phyloP scores from a whole-genome alignment of 768 basidiomycete species.

The Suillus alpinus region DNA sequence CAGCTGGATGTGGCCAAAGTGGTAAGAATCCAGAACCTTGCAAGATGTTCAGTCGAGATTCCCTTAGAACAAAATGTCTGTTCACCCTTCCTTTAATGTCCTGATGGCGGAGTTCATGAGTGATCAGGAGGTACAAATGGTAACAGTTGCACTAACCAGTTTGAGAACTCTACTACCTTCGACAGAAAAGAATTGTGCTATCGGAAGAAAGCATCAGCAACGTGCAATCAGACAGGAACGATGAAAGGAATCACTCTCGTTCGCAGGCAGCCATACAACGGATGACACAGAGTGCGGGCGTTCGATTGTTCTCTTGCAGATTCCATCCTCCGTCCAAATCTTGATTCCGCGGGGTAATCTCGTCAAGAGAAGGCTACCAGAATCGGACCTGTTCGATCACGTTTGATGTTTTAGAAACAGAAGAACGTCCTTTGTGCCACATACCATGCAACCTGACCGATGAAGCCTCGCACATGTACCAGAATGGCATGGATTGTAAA shows the following conservation, averaged over 20 bases:
- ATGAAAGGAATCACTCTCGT: slow-evolving; percentile 35
- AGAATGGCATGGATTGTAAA: slow-evolving; percentile 44
- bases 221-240: slow-evolving; percentile 5
- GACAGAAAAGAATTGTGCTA: slow-evolving; percentile 48
- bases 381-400: slow-evolving; percentile 41
- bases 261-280: slow-evolving; percentile 49
- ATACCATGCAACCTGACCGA: slow-evolving; percentile 54
- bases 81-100: slow-evolving; percentile 42
- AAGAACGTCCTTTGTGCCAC: background rate
- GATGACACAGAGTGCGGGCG: slow-evolving; percentile 45
- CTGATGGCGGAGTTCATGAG: slow-evolving; percentile 26
- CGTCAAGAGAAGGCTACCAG: slow-evolving; percentile 42
- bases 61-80: background rate
- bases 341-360: slow-evolving; percentile 49
- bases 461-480: slow-evolving; percentile 51
- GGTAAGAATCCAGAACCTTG: slow-evolving; percentile 39
- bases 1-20: slow-evolving; percentile 43
- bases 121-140: slow-evolving; percentile 7
- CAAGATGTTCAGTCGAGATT: background rate
- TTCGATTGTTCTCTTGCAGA: slow-evolving; percentile 49
- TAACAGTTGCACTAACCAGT: slow-evolving; percentile 31
- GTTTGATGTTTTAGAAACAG: slow-evolving; percentile 6
- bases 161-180: slow-evolving; percentile 47
- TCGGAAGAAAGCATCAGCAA: slow-evolving; percentile 8
- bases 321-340: slow-evolving; percentile 55